Base-by-base conservation (phyloP, 2,329 filamentous ascomycete species). In the Fusarium sororula region DNA sequence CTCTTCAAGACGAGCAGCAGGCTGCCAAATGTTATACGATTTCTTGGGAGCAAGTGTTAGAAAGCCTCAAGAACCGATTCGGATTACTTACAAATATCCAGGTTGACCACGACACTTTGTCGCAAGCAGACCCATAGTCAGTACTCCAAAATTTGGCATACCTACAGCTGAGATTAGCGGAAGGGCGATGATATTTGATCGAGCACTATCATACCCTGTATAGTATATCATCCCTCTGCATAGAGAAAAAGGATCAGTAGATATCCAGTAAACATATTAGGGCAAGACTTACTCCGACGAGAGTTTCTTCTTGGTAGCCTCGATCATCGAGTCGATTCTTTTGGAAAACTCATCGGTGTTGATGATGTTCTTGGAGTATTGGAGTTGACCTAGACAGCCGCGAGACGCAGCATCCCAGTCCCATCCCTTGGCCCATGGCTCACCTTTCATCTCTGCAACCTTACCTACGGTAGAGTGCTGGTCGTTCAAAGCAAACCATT, bases 71-170 rank as follows among this genome's bases (percentile, higher is more conserved):
- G 4, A 13, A 24, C 48, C 2, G 4, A 0, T 35, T 6, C 2
- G 6, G 8, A 1, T 35, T 20, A 15, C 48, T 15, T 24, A 73
- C 64, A 41, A 65, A 69, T 13, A 65, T 18, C 63, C 70, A 71
- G 6, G 51, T 63, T 24, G 60, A 63, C 41, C 60, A 63, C n/a
- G 60, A 58, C 3, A 47, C 60, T 18, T 58, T 48, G 53, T 58
- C 51, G 39, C 53, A 63, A 41, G 51, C 60, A n/a, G 41, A 35
- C 1, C 53, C 53, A 3, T 63, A 63, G 18, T 63, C 53, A 0
- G 60, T 63, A 17, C 60, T 58, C 41, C 41, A 58, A 15, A 74
- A 75, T 17, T 75, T 72, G 2, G 73, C 71, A 22, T 75, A 67
- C 5, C 63, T 69, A 6, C 13, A 22, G 3, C 6, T 4, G 17